phyloP scores from a whole-genome alignment of 768 basidiomycete species.

The Piloderma croceum region DNA sequence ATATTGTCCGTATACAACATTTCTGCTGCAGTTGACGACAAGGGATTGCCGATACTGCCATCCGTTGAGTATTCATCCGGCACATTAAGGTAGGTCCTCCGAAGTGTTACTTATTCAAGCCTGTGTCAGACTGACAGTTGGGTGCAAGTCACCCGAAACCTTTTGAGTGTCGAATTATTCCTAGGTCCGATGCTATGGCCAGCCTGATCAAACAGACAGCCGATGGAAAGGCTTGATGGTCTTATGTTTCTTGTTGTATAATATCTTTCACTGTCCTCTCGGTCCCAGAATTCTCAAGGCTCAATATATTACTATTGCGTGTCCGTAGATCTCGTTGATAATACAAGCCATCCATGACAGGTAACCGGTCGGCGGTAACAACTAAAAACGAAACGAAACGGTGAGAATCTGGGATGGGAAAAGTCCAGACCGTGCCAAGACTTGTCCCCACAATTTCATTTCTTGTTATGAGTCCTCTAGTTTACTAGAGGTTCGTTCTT shows the following conservation, averaged over 20 bases:
- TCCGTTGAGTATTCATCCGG: constrained; percentile 30
- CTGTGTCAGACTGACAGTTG: not conserved
- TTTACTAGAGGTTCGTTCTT: no score
- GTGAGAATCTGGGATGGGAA: no score
- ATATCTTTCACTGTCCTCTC: no score
- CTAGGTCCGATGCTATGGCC: constrained; percentile 28
- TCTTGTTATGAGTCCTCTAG: no score
- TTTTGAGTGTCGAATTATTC: constrained; percentile 33
- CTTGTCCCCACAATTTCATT: no score
- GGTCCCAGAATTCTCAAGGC: no score
- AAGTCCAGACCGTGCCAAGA: no score
- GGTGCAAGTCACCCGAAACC: constrained; percentile 36
- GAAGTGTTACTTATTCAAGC: not conserved
- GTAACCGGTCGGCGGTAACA: no score
- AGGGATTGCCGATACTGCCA: constrained; percentile 30
- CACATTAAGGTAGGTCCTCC: constrained; percentile 28
- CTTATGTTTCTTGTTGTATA: no score
- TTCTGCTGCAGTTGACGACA: constrained; percentile 30
- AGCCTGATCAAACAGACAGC: constrained; percentile 27
- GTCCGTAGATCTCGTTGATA: no score
- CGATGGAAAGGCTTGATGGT: constrained; percentile 2
- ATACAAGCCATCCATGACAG: no score
- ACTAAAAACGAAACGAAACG: no score
- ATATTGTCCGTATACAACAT: constrained; percentile 37
- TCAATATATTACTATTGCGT: constrained; percentile 1